A percentile compares a stretch with the other conserved stretches of the same genome.
These are phyloP conservation scores for Xerocomellus amylosporus DNA, from an alignment of 768 basidiomycete genomes.

Conservation along the genomic window DNA sequence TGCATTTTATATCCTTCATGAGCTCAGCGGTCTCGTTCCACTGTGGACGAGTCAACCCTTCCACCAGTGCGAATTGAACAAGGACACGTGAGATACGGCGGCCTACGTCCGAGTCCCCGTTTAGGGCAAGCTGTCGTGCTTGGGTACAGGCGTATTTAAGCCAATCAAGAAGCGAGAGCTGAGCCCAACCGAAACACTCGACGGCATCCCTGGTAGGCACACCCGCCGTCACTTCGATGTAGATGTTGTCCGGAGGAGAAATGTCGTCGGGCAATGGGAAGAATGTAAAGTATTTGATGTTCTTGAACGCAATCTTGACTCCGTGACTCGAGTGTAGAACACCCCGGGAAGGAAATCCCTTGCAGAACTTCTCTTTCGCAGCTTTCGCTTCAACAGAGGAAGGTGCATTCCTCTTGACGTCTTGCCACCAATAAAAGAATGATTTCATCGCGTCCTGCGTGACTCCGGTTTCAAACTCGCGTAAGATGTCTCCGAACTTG, in stretches of 20 bases:
- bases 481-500: conserved; percentile 5
- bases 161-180: conserved; percentile 73
- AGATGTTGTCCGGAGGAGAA: conserved; percentile 70
- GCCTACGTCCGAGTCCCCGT: conserved; percentile 36
- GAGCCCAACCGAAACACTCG: conserved; percentile 70
- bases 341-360: conserved; percentile 48
- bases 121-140: not conserved
- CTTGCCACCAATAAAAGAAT: conserved; percentile 15
- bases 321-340: not conserved
- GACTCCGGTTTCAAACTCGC: conserved; percentile 11
- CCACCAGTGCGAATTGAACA: conserved; percentile 73
- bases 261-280: conserved; percentile 72
- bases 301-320: conserved; percentile 43
- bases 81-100: conserved; percentile 60
- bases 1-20: conserved; percentile 52
- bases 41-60: conserved; percentile 40
- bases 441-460: conserved; percentile 2
- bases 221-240: conserved; percentile 56
- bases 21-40: conserved; percentile 60
- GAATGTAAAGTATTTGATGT: conserved; percentile 50
- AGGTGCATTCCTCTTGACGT: not conserved
- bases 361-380: conserved; percentile 6
- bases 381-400: not conserved
- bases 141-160: conserved; percentile 55
- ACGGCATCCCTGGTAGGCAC: conserved; percentile 40